A percentile compares a stretch with the other conserved stretches of the same genome.
These are phyloP conservation scores for Myxozyma vanderwaltii DNA, from an alignment of 805 yeast species.

Conservation along the genomic window DNA sequence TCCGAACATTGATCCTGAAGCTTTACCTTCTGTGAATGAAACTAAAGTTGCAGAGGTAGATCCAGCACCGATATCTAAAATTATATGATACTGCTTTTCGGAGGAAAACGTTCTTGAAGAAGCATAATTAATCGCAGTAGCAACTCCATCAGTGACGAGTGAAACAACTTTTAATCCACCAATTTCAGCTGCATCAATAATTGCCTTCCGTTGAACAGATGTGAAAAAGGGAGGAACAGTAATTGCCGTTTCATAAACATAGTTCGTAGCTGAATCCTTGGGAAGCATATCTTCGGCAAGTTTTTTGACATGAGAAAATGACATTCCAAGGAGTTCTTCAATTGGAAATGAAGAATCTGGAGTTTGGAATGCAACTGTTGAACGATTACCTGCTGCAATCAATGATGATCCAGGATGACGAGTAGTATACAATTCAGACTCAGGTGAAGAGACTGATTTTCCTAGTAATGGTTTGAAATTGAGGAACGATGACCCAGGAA, in stretches of 20 bases:
- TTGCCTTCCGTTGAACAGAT: slow-evolving; percentile 66
- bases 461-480: slow-evolving; percentile 77
- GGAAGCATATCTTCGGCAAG: slow-evolving; percentile 67
- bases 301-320: slow-evolving; percentile 60
- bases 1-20: slow-evolving; percentile 18
- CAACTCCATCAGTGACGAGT: slow-evolving; percentile 87
- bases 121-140: slow-evolving; percentile 82
- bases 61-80: slow-evolving; percentile 93
- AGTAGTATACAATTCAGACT: slow-evolving; percentile 50
- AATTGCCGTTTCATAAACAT: slow-evolving; percentile 66
- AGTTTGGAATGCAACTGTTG: slow-evolving; percentile 59
- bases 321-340: slow-evolving; percentile 88
- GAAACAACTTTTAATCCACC: slow-evolving; percentile 68
- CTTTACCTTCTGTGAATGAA: slow-evolving; percentile 53
- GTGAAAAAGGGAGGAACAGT: slow-evolving; percentile 75
- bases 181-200: slow-evolving; percentile 69
- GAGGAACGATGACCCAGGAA: slow-evolving; percentile 68
- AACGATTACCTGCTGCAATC: slow-evolving; percentile 49
- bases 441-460: slow-evolving; percentile 47
- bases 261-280: slow-evolving; percentile 51
- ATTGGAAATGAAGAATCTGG: slow-evolving; percentile 54
- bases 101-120: slow-evolving; percentile 53
- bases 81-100: slow-evolving; percentile 61
- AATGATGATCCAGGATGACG: slow-evolving; percentile 63
- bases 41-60: slow-evolving; percentile 86